Percentiles rank a stretch among this genome's conserved stretches.
Conservation (phyloP, 495 filamentous ascomycete genomes). For the Aspergillus cristatus region DNA sequence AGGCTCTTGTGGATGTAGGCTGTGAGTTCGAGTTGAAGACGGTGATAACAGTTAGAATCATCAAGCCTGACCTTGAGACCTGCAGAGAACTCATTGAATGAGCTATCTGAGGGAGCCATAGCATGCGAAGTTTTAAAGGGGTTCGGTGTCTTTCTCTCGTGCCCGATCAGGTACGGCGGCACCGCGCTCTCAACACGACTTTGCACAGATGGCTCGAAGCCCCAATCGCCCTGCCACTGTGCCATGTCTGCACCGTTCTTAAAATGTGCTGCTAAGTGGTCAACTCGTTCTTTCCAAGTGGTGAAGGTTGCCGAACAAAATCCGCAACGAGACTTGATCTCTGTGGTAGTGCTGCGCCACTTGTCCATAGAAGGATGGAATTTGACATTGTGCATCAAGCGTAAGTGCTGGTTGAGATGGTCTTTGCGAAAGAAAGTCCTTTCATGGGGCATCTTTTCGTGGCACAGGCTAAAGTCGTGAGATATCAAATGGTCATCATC, state of each 20-base stretch:
- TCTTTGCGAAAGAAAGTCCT: slow-evolving; percentile 85
- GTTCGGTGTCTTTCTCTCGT: slow-evolving; percentile 28
- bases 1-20: slow-evolving; percentile 43
- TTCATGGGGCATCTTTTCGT: slow-evolving; percentile 60
- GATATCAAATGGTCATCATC: slow-evolving; percentile 60
- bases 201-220: slow-evolving; percentile 59
- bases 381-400: slow-evolving; percentile 68
- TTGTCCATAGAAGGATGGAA: slow-evolving; percentile 63
- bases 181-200: slow-evolving; percentile 65
- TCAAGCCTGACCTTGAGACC: slow-evolving; percentile 16
- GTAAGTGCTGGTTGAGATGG: slow-evolving; percentile 76
- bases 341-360: slow-evolving; percentile 65
- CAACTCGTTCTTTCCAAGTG: slow-evolving; percentile 63
- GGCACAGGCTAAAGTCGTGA: slow-evolving; percentile 67
- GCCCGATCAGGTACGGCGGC: slow-evolving; percentile 48
- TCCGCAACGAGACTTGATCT: slow-evolving; percentile 64
- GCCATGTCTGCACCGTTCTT: slow-evolving; percentile 63
- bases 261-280: slow-evolving; percentile 67
- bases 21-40: slow-evolving; percentile 51
- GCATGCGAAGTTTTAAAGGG: slow-evolving; percentile 24
- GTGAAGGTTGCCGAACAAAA: slow-evolving; percentile 59
- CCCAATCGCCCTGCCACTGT: slow-evolving; percentile 75
- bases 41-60: slow-evolving; percentile 35
- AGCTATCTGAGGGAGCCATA: slow-evolving; percentile 9
- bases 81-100: background rate